Evolutionary conservation across 2,329 filamentous ascomycete genomes (phyloP).

Genomic region (Xylariaceae sp.): DNA sequence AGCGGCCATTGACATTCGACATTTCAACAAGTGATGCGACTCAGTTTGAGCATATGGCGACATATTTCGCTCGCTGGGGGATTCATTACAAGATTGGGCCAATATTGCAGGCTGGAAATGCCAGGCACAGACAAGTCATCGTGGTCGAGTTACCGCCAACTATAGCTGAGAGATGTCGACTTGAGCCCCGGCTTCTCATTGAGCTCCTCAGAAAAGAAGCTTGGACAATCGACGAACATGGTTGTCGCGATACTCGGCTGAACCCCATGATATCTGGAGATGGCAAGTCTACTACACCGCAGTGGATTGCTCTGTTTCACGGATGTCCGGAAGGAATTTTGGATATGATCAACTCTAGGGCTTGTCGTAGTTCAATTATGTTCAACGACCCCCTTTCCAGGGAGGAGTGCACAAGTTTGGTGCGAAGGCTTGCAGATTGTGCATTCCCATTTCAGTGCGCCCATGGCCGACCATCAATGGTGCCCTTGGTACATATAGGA

Average conservation of each 20-base stretch:
- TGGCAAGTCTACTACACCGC: conserved; percentile 8
- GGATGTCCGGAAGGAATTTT: conserved; percentile 70
- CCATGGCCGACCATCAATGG: conserved; percentile 66
- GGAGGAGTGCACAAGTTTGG: conserved; percentile 53
- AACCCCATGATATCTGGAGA: neutral
- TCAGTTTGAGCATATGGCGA: conserved; percentile 49
- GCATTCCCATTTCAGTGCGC: conserved; percentile 78
- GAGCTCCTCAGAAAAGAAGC: conserved; percentile 69
- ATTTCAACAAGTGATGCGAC: conserved; percentile 55
- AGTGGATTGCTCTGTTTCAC: conserved; percentile 59
- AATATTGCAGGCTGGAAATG: conserved; percentile 2
- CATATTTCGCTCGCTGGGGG: conserved; percentile 68
- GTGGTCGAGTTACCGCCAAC: conserved; percentile 61
- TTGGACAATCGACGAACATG: conserved; percentile 57
- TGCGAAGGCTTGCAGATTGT: conserved; percentile 55
- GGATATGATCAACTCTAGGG: conserved; percentile 69
- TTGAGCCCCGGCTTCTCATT: conserved; percentile 66
- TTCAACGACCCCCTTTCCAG: conserved; percentile 66
- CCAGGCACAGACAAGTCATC: conserved; percentile 33
- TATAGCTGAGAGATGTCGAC: conserved; percentile 69
- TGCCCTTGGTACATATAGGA: conserved; percentile 53
- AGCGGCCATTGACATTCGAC: conserved; percentile 58
- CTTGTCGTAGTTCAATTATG: conserved; percentile 78
- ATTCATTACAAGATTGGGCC: conserved; percentile 53
- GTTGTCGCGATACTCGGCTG: conserved; percentile 11